Base-by-base conservation (phyloP, 371 early-diverging fungal genomes). In the Rhizopus microsporus region DNA sequence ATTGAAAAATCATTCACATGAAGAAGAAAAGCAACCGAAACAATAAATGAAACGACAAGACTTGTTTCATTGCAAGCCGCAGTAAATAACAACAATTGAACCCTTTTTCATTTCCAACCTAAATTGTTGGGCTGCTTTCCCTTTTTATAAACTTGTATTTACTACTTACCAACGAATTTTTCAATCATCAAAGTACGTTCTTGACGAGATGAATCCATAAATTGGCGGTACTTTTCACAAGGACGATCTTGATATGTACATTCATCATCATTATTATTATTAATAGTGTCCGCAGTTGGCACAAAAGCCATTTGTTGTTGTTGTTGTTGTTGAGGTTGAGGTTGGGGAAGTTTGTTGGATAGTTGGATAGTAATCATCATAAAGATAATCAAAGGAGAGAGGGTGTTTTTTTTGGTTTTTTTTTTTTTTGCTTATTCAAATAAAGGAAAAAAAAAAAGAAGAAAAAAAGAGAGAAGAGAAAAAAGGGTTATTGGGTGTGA, bases 111-210 rank as follows among this genome's bases (percentile, higher is more conserved):
- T 49, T 51, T 34, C 51, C 51, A 32, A 37, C 23, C 23, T 23
- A 23, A 23, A 23, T 23, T 23, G 23, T 44, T 43, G 33, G 44
- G 23, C 40, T 49, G 10, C 48, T 37, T 39, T 56, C 46, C 17
- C 15, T 40, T 15, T 42, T 39, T 8, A 16, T 12, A 6, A 10
- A n/a, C 7, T 8, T 29, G 9, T 7, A 23, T 46, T 23, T 8
- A 23, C 23, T n/a, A 50, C 67, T 56, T 71, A 71, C 72, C 72
- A 51, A 72, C 68, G 37, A 72, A 34, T 49, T 65, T 65, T 56
- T 68, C 72, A 56, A 72, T 65, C 72, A 72, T 72, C 39, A 64
- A 60, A 3, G 68, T 67, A 33, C 68, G 68, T 61, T 72, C 66
- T 56, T 68, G 65, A 48, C 59, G 63, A 48, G 68, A 65, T 12